These are phyloP conservation scores for Ascochyta pisi DNA, from an alignment of 2,329 filamentous ascomycete species.

Conservation along the genomic window DNA sequence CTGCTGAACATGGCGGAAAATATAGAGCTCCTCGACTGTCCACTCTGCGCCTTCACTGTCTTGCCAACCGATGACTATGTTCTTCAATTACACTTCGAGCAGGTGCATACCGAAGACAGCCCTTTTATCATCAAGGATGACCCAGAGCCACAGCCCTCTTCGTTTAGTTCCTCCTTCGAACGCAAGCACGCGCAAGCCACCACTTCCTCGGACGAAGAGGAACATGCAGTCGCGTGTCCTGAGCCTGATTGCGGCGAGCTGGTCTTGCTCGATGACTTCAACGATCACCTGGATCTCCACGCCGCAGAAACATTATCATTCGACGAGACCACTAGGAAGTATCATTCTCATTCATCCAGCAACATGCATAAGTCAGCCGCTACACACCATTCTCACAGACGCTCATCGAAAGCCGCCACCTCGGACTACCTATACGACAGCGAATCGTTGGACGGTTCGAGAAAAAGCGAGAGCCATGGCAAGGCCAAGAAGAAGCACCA, in stretches of 20 bases:
- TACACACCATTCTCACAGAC: conserved; percentile 31
- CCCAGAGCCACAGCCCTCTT: conserved; percentile 34
- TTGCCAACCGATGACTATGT: conserved; percentile 39
- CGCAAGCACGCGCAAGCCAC: conserved; percentile 26
- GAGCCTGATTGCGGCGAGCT: conserved; percentile 53
- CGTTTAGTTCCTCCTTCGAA: conserved; percentile 29
- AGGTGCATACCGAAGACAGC: conserved; percentile 48
- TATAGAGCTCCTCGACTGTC: conserved; percentile 41
- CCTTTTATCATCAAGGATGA: conserved; percentile 47
- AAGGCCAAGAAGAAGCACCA: conserved; percentile 35
- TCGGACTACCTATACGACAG: conserved; percentile 6
- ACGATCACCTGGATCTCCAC: conserved; percentile 57
- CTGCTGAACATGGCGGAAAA: conserved; percentile 22
- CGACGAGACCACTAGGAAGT: conserved; percentile 42
- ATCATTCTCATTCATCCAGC: conserved; percentile 43
- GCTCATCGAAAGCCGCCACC: conserved; percentile 22
- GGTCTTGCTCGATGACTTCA: conserved; percentile 50
- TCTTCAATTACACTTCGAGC: conserved; percentile 51
- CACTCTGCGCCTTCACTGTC: conserved; percentile 44
- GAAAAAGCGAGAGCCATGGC: conserved; percentile 23
- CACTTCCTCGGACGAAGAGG: conserved; percentile 41
- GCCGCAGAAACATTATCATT: conserved; percentile 49
- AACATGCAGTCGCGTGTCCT: conserved; percentile 49
- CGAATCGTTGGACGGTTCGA: conserved; percentile 20
- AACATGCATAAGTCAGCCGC: conserved; percentile 38